phyloP scores from a whole-genome alignment of 768 basidiomycete genomes.

The Suillus tomentosus region DNA sequence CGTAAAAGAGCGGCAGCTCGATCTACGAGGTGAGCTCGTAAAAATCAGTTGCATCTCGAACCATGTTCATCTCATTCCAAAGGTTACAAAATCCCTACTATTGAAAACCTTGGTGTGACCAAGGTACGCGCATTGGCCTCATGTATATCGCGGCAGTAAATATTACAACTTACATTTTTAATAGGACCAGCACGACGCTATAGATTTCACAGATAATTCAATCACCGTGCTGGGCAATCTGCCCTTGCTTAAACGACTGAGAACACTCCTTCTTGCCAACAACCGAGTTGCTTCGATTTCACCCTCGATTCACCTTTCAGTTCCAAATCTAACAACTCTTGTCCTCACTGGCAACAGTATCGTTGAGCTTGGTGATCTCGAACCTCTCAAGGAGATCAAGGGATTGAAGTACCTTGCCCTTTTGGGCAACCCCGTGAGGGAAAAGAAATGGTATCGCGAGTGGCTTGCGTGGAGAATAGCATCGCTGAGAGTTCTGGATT shows the following conservation, averaged over 20 bases:
- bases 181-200: constrained; percentile 91
- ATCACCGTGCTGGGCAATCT: constrained; percentile 82
- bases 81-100: constrained; percentile 94
- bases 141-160: constrained; percentile 10
- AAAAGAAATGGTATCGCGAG: constrained; percentile 96
- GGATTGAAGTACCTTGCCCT: constrained; percentile 75
- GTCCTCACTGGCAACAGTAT: constrained; percentile 84
- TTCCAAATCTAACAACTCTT: constrained; percentile 81
- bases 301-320: constrained; percentile 77
- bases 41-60: constrained; percentile 12
- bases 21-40: constrained; percentile 72
- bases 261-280: constrained; percentile 84
- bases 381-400: constrained; percentile 76
- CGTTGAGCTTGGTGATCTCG: constrained; percentile 79
- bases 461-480: constrained; percentile 92
- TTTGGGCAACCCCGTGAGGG: constrained; percentile 80
- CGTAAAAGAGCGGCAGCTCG: constrained; percentile 86
- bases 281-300: constrained; percentile 88
- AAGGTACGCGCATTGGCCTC: constrained; percentile 51
- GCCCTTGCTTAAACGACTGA: constrained; percentile 82
- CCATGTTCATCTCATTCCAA: constrained; percentile 25
- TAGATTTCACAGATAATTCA: constrained; percentile 93
- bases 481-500: constrained; percentile 89
- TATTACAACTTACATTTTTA: constrained; percentile 20
- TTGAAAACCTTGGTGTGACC: constrained; percentile 96